These are phyloP conservation scores for Eleusine coracana DNA, from an alignment of 176 grass and related monocot genomes.

Conservation along the genomic window DNA sequence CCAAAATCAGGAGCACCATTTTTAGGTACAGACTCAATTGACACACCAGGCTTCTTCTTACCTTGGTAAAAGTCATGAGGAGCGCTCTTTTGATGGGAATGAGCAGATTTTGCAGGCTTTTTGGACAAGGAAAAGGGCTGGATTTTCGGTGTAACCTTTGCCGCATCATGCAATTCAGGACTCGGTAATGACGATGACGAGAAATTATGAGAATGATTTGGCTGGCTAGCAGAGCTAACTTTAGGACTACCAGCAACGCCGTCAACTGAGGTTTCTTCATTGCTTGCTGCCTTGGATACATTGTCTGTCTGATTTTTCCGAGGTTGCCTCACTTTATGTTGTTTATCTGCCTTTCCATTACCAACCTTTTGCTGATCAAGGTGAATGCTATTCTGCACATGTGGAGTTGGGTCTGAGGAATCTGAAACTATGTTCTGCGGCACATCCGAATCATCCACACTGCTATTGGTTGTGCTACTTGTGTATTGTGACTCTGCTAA, in stretches of 20 bases:
- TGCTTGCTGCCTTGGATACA: constrained; percentile 44
- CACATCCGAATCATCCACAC: constrained; percentile 15
- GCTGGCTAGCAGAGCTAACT: constrained; percentile 28
- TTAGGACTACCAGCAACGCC: constrained; percentile 45
- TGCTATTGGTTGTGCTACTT: constrained; percentile 52
- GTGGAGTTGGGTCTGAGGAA: constrained; percentile 40
- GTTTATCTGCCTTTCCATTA: constrained; percentile 62
- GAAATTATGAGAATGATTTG: constrained; percentile 34
- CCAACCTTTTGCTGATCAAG: constrained; percentile 61
- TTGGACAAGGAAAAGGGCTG: constrained; percentile 41
- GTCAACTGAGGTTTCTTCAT: constrained; percentile 44
- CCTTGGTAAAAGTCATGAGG: constrained; percentile 51
- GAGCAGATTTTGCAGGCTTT: constrained; percentile 51
- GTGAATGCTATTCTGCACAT: constrained; percentile 39
- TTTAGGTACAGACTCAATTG: constrained; percentile 44
- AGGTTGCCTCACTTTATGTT: constrained; percentile 55
- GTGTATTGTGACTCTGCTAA: constrained; percentile 71
- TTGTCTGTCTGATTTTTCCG: constrained; percentile 54
- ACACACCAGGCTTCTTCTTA: constrained; percentile 46
- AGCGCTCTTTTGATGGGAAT: constrained; percentile 56
- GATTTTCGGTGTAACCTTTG: constrained; percentile 44
- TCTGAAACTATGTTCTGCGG: constrained; percentile 47
- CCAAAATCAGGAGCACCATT: constrained; percentile 42
- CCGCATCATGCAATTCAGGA: constrained; percentile 53
- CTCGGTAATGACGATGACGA: constrained; percentile 42